These are phyloP conservation scores for Symbiodinium pilosum DNA, from an alignment of 73 alveolate genomes.

Conservation along the genomic window DNA sequence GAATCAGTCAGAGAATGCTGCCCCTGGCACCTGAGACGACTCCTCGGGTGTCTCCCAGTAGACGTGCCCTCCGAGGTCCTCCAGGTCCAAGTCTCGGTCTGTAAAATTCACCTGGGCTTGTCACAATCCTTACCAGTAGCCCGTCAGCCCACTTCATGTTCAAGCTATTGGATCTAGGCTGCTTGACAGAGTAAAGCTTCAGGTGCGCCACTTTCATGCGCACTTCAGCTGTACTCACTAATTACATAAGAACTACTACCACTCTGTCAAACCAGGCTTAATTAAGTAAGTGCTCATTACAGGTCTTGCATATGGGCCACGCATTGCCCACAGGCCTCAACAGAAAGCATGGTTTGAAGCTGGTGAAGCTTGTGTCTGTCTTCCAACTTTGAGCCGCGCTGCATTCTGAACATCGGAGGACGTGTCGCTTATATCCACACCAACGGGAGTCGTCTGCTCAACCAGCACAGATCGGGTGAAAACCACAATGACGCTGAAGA, in stretches of 20 bases:
- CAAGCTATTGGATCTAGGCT: not conserved
- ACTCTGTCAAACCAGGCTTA: too few species aligned
- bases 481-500: conserved; percentile 9
- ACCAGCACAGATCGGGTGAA: conserved; percentile 22
- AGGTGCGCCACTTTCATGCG: too few species aligned
- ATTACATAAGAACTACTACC: too few species aligned
- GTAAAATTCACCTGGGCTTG: not conserved
- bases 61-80: conserved; percentile 10
- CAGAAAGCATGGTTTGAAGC: too few species aligned
- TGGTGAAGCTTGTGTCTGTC: too few species aligned
- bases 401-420: conserved; percentile 16
- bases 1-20: not conserved
- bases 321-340: too few species aligned
- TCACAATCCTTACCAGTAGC: not conserved
- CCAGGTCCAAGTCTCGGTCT: not conserved
- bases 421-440: conserved; percentile 7
- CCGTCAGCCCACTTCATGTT: not conserved
- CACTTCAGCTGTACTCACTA: too few species aligned
- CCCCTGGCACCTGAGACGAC: not conserved
- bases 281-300: too few species aligned
- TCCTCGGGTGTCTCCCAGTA: conserved; percentile 8
- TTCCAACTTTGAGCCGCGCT: not conserved
- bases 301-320: too few species aligned
- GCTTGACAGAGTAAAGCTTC: not conserved
- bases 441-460: conserved; percentile 21